Conservation (phyloP, 805 yeast genomes). For the Candida cerambycidarum region DNA sequence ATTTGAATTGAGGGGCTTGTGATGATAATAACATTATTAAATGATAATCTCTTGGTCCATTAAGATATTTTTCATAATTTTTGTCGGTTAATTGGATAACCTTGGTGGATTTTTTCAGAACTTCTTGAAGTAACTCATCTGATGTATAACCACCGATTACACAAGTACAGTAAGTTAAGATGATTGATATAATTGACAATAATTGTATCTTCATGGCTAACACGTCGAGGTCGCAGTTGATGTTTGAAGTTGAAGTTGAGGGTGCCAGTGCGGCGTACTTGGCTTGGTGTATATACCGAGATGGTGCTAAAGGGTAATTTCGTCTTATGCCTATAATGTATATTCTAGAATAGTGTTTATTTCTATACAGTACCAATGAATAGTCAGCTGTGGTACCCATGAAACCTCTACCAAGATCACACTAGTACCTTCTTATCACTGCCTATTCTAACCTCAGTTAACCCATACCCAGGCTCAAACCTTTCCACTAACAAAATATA, state of each 20-base stretch:
- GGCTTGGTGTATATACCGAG: no score
- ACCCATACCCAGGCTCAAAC: constrained; percentile 47
- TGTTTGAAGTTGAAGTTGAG: no score
- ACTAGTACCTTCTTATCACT: constrained; percentile 1
- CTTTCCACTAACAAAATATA: constrained; percentile 48
- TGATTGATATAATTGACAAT: constrained; percentile 6
- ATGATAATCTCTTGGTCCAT: constrained; percentile 68
- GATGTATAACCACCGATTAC: constrained; percentile 19
- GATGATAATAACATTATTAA: constrained; percentile 73
- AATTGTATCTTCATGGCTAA: constrained; percentile 7
- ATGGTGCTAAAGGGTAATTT: no score
- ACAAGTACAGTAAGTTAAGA: not conserved
- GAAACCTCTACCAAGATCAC: no score
- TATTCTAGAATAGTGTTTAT: no score
- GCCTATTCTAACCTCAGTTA: constrained; percentile 39
- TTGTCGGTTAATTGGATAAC: constrained; percentile 49
- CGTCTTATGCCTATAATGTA: no score
- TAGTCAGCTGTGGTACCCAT: no score
- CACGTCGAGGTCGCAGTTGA: constrained; percentile 2
- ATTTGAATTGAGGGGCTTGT: constrained; percentile 67
- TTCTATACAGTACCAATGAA: no score
- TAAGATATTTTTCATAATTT: constrained; percentile 56
- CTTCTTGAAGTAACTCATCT: constrained; percentile 21
- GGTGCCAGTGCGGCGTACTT: no score
- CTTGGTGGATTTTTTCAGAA: constrained; percentile 17